Conservation (phyloP, 139 green algal species). For the Micractinium conductrix region DNA sequence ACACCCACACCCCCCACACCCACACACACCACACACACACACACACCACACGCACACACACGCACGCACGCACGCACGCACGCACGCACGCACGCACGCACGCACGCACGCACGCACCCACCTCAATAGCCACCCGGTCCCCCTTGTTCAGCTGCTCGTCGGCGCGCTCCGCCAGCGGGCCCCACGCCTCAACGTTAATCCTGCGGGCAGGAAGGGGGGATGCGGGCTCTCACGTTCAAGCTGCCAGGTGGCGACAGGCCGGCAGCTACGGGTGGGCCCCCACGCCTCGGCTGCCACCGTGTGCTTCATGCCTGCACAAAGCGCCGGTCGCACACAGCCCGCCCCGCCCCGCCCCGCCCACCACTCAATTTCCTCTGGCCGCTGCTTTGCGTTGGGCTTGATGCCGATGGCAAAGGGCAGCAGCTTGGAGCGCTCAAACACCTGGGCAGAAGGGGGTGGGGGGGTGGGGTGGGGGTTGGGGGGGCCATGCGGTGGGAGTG, state of each 20-base stretch:
- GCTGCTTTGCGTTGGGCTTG: slow-evolving; percentile 7
- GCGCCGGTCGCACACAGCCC: neutral
- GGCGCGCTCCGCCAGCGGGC: slow-evolving; percentile 34
- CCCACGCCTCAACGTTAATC: slow-evolving; percentile 49
- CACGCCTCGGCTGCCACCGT: too few relatives aligned
- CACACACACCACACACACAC: too few relatives aligned
- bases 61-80: too few relatives aligned
- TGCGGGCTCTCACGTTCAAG: neutral
- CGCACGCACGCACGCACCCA: too few relatives aligned
- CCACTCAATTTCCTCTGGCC: slow-evolving; percentile 35
- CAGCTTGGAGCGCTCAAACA: slow-evolving; percentile 40
- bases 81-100: too few relatives aligned
- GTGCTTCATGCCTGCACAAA: neutral
- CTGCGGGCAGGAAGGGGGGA: neutral
- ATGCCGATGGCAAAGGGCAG: slow-evolving; percentile 35
- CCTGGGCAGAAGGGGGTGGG: too few relatives aligned
- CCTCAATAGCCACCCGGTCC: slow-evolving; percentile 25
- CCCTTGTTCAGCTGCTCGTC: slow-evolving; percentile 38
- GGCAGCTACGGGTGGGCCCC: too few relatives aligned
- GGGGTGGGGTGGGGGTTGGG: too few relatives aligned
- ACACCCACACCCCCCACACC: too few relatives aligned
- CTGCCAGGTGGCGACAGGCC: too few relatives aligned
- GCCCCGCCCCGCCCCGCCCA: neutral
- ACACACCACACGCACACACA: too few relatives aligned
- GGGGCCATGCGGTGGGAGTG: too few relatives aligned